Conservation (phyloP, 2,329 filamentous ascomycete genomes). For the Arthroderma uncinatum region DNA sequence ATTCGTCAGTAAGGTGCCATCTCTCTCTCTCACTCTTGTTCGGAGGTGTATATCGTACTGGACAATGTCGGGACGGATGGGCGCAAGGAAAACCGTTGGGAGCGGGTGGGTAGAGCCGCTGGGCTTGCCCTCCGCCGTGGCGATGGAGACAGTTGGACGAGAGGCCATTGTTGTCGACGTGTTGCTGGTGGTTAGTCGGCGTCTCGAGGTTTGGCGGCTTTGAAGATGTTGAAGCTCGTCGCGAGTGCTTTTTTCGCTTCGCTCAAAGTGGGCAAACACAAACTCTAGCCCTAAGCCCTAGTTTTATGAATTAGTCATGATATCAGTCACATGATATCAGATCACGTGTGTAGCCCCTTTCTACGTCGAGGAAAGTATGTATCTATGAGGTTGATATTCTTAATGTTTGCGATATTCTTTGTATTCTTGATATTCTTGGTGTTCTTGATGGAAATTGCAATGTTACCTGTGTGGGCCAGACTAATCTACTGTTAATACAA, state of each 20-base stretch:
- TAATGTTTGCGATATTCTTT: no score
- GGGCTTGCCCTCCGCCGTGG: constrained; percentile 89
- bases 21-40: not conserved
- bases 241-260: constrained; percentile 31
- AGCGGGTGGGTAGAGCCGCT: constrained; percentile 82
- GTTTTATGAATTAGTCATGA: constrained; percentile 2
- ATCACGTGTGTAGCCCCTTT: not conserved
- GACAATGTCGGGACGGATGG: constrained; percentile 98
- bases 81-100: constrained; percentile 91
- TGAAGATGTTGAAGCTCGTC: constrained; percentile 1
- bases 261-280: constrained; percentile 20
- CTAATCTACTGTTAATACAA: no score
- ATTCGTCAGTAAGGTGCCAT: not conserved
- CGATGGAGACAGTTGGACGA: constrained; percentile 94
- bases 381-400: no score
- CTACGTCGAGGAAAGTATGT: not conserved
- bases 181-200: constrained; percentile 22
- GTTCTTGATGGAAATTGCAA: no score
- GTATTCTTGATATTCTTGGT: no score
- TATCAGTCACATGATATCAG: not conserved
- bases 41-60: constrained; percentile 51
- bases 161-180: constrained; percentile 63
- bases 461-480: no score
- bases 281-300: constrained; percentile 30
- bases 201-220: not conserved